Conservation (phyloP, 192 early-diverging fungal genomes). For the Podila epicladia region DNA sequence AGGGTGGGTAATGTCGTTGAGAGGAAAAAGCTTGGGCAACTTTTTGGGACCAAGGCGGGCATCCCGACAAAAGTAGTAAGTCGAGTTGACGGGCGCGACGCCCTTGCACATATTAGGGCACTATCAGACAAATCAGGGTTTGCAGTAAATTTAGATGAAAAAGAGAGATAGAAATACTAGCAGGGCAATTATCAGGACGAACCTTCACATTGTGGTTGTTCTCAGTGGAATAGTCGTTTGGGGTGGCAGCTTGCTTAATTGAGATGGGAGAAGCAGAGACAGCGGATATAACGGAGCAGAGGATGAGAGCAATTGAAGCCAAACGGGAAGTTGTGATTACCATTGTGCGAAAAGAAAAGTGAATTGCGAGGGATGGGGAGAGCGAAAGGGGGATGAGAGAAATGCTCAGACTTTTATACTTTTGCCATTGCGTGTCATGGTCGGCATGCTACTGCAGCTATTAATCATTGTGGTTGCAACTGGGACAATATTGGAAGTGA, state of each 20-base stretch:
- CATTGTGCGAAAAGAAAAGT: conserved; percentile 2
- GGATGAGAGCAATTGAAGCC: background rate
- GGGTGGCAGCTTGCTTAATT: background rate
- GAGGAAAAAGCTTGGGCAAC: conserved; percentile 17
- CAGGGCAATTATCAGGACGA: too few species aligned
- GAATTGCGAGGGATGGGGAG: conserved; percentile 1
- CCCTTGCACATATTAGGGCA: conserved; percentile 29
- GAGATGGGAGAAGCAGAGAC: background rate
- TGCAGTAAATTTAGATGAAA: background rate
- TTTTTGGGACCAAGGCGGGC: conserved; percentile 35
- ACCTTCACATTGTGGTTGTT: conserved; percentile 10
- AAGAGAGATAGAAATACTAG: background rate
- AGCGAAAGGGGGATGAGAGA: background rate
- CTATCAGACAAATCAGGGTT: background rate
- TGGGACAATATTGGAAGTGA: background rate
- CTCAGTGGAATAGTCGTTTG: background rate
- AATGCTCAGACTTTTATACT: background rate
- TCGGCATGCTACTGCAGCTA: background rate
- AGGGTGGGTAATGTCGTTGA: conserved; percentile 32
- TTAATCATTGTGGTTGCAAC: background rate
- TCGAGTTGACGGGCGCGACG: conserved; percentile 20
- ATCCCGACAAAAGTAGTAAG: conserved; percentile 21
- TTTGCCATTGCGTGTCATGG: background rate
- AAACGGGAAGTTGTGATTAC: background rate
- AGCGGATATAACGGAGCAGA: conserved; percentile 15